Evolutionary conservation across 352 stramenopile species (phyloP).

Genomic region (Thraustochytrium sp.): DNA sequence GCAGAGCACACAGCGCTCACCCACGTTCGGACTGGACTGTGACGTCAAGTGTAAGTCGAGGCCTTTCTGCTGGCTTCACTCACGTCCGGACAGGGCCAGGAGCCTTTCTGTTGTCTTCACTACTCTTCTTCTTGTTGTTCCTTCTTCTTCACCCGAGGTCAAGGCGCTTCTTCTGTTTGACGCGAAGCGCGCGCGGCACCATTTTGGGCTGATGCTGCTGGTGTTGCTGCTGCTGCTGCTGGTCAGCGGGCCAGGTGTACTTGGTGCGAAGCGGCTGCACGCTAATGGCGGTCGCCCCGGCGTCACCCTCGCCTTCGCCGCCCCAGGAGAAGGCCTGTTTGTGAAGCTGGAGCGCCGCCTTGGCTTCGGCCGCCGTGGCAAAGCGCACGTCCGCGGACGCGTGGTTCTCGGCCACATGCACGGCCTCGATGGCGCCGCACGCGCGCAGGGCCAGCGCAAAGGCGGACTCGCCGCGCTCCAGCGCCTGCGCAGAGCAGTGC

Average conservation of each 20-base stretch:
- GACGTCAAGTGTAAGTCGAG: too few relatives aligned
- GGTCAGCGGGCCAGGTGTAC: too few relatives aligned
- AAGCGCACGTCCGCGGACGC: constrained; percentile 5
- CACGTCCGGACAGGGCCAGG: too few relatives aligned
- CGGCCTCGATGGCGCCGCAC: neutral
- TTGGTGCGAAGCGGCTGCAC: neutral
- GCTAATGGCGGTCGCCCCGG: neutral
- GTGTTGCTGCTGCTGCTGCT: neutral
- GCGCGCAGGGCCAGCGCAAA: neutral
- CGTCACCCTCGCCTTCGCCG: neutral
- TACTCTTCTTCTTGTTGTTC: neutral
- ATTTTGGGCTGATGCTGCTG: neutral
- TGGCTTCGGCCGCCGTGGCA: neutral
- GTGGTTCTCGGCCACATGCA: neutral
- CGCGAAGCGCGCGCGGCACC: neutral
- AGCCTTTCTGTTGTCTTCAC: too few relatives aligned
- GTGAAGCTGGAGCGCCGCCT: neutral
- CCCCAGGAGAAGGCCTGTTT: neutral
- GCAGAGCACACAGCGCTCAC: too few relatives aligned
- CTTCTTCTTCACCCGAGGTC: neutral
- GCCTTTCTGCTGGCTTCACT: too few relatives aligned
- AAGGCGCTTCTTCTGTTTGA: neutral
- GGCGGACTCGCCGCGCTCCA: neutral
- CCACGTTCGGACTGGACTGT: too few relatives aligned
- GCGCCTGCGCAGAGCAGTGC: neutral